phyloP scores from a whole-genome alignment of 2,329 filamentous ascomycete genomes.

The Monosporascus sp. region DNA sequence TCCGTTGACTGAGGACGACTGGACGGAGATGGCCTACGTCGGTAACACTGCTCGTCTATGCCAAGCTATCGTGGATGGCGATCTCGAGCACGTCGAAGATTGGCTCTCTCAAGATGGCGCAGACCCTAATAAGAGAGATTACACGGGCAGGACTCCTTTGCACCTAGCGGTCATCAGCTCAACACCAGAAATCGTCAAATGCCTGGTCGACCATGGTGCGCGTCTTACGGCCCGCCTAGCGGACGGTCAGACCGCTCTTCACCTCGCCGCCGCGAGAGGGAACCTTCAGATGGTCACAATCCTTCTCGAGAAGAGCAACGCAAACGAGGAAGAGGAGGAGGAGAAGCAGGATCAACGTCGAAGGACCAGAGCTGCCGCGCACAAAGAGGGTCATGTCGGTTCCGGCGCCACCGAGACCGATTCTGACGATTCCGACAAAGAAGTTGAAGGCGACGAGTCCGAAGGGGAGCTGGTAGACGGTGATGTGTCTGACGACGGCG shows the following conservation, averaged over 20 bases:
- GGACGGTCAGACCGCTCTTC: conserved; percentile 77
- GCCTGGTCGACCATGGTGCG: conserved; percentile 66
- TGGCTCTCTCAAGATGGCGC: conserved; percentile 65
- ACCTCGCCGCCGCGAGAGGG: conserved; percentile 70
- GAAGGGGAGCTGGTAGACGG: conserved; percentile 44
- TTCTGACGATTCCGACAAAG: conserved; percentile 17
- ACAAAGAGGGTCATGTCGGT: conserved; percentile 14
- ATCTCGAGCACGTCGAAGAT: conserved; percentile 63
- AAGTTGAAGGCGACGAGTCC: conserved; percentile 31
- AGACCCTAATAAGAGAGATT: conserved; percentile 69
- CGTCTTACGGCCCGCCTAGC: conserved; percentile 69
- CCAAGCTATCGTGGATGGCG: conserved; percentile 72
- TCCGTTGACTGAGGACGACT: conserved; percentile 74
- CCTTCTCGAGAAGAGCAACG: conserved; percentile 67
- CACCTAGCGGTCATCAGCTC: conserved; percentile 70
- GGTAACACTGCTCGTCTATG: conserved; percentile 73
- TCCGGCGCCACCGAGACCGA: conserved; percentile 12
- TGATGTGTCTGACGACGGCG: conserved; percentile 47
- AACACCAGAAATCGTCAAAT: conserved; percentile 63
- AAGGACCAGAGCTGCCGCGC: conserved; percentile 28
- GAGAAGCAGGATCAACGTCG: conserved; percentile 49
- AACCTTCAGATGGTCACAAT: conserved; percentile 63
- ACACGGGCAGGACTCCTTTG: conserved; percentile 72
- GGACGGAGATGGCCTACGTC: conserved; percentile 88
- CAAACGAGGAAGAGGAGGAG: conserved; percentile 65